A percentile compares a stretch with the other conserved stretches of the same genome.
Evolutionary conservation across 1,284 basidiomycete species (phyloP).

Genomic region (Apiotrichum laibachii): DNA sequence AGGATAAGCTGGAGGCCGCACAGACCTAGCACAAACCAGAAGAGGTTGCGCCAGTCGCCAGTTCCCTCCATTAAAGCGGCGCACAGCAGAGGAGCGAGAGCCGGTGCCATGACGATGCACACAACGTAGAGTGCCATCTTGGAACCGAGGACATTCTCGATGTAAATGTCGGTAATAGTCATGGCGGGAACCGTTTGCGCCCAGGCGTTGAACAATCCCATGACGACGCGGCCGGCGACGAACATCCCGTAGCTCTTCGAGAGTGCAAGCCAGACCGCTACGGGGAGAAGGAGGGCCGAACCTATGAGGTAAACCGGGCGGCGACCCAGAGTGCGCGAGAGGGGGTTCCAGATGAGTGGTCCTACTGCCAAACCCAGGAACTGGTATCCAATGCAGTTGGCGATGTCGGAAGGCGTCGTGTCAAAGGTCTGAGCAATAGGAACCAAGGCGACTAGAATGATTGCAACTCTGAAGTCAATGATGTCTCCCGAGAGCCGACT

Average conservation of each 20-base stretch:
- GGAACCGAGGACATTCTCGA: conserved; percentile 39
- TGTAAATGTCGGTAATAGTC: conserved; percentile 36
- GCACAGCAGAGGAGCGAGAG: conserved; percentile 45
- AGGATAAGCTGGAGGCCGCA: conserved; percentile 17
- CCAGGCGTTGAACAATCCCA: conserved; percentile 27
- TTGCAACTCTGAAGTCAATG: conserved; percentile 4
- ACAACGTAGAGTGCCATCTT: conserved; percentile 41
- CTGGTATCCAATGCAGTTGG: conserved; percentile 45
- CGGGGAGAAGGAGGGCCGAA: conserved; percentile 42
- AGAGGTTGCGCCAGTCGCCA: conserved; percentile 32
- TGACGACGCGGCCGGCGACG: conserved; percentile 27
- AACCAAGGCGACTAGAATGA: conserved; percentile 17
- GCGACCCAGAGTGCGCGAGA: conserved; percentile 38
- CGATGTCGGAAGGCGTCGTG: conserved; percentile 15
- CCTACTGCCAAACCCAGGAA: conserved; percentile 47
- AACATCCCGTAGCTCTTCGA: conserved; percentile 29
- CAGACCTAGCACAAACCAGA: conserved; percentile 45
- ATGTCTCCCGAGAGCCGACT: neutral
- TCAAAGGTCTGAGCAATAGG: neutral
- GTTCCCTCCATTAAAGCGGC: conserved; percentile 35
- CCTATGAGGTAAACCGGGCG: conserved; percentile 44
- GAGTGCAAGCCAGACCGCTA: conserved; percentile 41
- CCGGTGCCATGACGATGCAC: conserved; percentile 35
- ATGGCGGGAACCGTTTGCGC: conserved; percentile 34
- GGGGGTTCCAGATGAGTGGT: conserved; percentile 37